phyloP scores from a whole-genome alignment of 129 eudicot species.

The Glebionis coronaria region DNA sequence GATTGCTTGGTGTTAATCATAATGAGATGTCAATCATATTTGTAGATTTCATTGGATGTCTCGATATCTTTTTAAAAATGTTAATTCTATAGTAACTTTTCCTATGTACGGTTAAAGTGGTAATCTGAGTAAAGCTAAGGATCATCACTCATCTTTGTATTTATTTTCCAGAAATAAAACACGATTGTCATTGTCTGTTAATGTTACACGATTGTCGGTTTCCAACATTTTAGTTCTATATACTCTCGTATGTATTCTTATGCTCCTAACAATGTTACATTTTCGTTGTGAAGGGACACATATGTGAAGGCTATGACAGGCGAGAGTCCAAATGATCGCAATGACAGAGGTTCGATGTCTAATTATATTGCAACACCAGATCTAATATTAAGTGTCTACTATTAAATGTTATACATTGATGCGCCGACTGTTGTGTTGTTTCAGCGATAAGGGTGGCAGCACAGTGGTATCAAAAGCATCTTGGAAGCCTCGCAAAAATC shows the following conservation, averaged over 20 bases:
- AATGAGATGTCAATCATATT: neutral
- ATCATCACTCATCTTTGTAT: too few relatives aligned
- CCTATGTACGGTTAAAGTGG: neutral
- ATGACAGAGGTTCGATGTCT: conserved; percentile 78
- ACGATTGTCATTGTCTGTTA: too few relatives aligned
- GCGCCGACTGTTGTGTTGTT: neutral
- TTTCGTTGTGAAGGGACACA: conserved; percentile 57
- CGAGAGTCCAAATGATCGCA: conserved; percentile 90
- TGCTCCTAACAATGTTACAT: neutral
- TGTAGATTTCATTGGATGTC: neutral
- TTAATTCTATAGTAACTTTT: too few relatives aligned
- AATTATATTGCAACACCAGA: neutral
- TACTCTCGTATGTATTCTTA: neutral
- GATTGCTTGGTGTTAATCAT: neutral
- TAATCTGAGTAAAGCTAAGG: conserved; percentile 14
- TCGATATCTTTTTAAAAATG: neutral
- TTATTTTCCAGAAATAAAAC: too few relatives aligned
- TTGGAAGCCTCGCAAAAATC: conserved; percentile 56
- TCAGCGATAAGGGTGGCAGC: conserved; percentile 95
- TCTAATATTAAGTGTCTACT: neutral
- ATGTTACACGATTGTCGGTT: neutral
- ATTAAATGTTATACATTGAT: neutral
- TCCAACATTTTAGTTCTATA: neutral
- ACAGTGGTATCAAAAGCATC: conserved; percentile 94
- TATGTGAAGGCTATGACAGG: conserved; percentile 81